Base-by-base conservation (phyloP, 2,329 filamentous ascomycete species). In the Cylindrodendrum hubeiense region DNA sequence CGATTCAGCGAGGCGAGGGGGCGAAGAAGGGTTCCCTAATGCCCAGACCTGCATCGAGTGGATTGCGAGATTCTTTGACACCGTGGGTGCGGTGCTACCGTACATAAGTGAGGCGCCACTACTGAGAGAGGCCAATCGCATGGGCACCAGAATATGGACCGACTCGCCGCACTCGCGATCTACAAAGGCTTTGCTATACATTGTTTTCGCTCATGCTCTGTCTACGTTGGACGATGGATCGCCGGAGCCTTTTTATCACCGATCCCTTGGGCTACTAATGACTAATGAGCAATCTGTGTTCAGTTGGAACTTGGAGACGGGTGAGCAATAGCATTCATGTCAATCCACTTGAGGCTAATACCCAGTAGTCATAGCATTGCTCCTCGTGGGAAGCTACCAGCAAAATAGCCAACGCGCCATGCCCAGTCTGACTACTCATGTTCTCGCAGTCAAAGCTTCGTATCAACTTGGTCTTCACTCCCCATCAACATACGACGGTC, bases 401-500 rank as follows among this genome's bases (percentile, higher is more conserved):
- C 78, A 80, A 50, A 79, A 78, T 37, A 78, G 68, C n/a, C 76
- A 78, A 49, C 69, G 76, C 3, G 75, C 77, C 8, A 76, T 77
- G 58, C 74, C 76, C 26, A 79, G 77, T 52, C 72, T 75, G 63
- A 71, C 76, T 4, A 73, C 73, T 1, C 76, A 79, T 50, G 72
- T 74, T 1, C 66, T 78, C 3, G 71, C 73, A 1, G 77, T 79
- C 41, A 77, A 77, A 30, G 68, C 75, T 0, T 67, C 76, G 1
- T 79, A 78, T 50, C 77, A 79, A 51, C 70, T 80, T 2, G 78
- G 78, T 6, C 67, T 80, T 22, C 77, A 80, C 58, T 74, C 77
- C 4, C 73, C 72, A 1, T 72, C 72, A 2, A 70, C 69, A 2
- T 78, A 78, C 37, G 68, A 71, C 5, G 61, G 68, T 17, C 65